Evolutionary conservation across 805 yeast species (phyloP).

Genomic region (Debaryomyces castellii): DNA sequence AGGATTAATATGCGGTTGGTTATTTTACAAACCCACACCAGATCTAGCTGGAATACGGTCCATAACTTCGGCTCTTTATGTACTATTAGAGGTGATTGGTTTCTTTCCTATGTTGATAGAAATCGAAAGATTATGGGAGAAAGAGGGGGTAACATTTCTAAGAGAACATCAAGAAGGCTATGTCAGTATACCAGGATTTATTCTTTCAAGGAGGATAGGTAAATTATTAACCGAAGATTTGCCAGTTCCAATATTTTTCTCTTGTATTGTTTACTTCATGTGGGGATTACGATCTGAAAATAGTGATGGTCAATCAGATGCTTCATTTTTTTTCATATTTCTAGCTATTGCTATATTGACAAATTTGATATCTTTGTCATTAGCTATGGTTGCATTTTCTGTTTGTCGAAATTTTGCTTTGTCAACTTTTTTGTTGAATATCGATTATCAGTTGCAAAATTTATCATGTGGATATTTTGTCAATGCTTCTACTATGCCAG

Average conservation of each 20-base stretch:
- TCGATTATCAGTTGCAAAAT: slow-evolving; percentile 68
- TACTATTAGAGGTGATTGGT: slow-evolving; percentile 38
- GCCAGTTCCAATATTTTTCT: slow-evolving; percentile 56
- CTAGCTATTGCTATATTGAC: slow-evolving; percentile 58
- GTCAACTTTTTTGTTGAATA: slow-evolving; percentile 61
- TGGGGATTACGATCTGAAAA: slow-evolving; percentile 55
- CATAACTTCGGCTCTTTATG: slow-evolving; percentile 35
- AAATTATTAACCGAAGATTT: slow-evolving; percentile 70
- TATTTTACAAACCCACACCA: slow-evolving; percentile 63
- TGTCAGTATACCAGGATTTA: slow-evolving; percentile 64
- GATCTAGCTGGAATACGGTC: slow-evolving; percentile 67
- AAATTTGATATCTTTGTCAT: slow-evolving; percentile 54
- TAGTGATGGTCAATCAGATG: slow-evolving; percentile 15
- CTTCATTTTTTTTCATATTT: slow-evolving; percentile 58
- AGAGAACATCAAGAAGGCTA: slow-evolving; percentile 72
- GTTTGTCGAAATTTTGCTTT: slow-evolving; percentile 59
- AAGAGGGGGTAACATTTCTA: slow-evolving; percentile 35
- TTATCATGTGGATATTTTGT: slow-evolving; percentile 82
- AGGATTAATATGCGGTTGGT: slow-evolving; percentile 73
- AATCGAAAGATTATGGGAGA: slow-evolving; percentile 36
- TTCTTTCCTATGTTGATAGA: slow-evolving; percentile 41
- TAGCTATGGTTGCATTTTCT: slow-evolving; percentile 55
- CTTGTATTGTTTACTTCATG: slow-evolving; percentile 72
- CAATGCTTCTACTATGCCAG: slow-evolving; percentile 73
- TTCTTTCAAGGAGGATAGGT: slow-evolving; percentile 63